phyloP scores from a whole-genome alignment of 2,329 filamentous ascomycete species.

The Diaporthe eres region DNA sequence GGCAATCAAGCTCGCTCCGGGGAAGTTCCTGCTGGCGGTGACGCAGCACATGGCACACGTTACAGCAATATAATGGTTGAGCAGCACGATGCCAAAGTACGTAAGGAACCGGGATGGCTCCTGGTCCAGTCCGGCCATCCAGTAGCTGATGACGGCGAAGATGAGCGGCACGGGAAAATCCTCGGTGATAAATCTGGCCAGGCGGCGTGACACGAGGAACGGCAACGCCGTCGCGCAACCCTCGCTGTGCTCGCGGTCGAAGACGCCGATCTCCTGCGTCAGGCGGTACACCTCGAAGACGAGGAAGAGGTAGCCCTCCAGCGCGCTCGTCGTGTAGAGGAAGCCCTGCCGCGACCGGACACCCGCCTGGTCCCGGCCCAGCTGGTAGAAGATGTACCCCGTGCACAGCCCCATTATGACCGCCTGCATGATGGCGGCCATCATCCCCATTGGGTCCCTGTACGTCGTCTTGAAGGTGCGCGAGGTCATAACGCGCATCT shows the following conservation, averaged over 20 bases:
- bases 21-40: slow-evolving; percentile 75
- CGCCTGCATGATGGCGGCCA: slow-evolving; percentile 78
- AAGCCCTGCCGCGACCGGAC: slow-evolving; percentile 82
- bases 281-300: slow-evolving; percentile 83
- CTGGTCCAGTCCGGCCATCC: slow-evolving; percentile 81
- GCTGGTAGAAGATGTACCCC: slow-evolving; percentile 79
- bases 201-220: slow-evolving; percentile 77
- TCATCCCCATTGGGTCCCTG: slow-evolving; percentile 83
- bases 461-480: slow-evolving; percentile 80
- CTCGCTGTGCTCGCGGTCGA: slow-evolving; percentile 82
- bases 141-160: slow-evolving; percentile 81
- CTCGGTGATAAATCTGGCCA: slow-evolving; percentile 78
- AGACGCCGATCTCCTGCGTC: slow-evolving; percentile 80
- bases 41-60: slow-evolving; percentile 80
- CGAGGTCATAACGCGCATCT: slow-evolving; percentile 75
- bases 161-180: slow-evolving; percentile 80
- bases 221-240: slow-evolving; percentile 78
- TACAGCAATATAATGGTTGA: slow-evolving; percentile 82
- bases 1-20: slow-evolving; percentile 78
- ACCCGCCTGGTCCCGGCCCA: slow-evolving; percentile 76
- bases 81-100: slow-evolving; percentile 77
- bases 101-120: slow-evolving; percentile 76
- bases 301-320: slow-evolving; percentile 83
- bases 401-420: slow-evolving; percentile 78
- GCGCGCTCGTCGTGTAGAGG: slow-evolving; percentile 77